Base-by-base conservation (phyloP, 2,329 filamentous ascomycete species). In the Arthrinium phaeospermum region DNA sequence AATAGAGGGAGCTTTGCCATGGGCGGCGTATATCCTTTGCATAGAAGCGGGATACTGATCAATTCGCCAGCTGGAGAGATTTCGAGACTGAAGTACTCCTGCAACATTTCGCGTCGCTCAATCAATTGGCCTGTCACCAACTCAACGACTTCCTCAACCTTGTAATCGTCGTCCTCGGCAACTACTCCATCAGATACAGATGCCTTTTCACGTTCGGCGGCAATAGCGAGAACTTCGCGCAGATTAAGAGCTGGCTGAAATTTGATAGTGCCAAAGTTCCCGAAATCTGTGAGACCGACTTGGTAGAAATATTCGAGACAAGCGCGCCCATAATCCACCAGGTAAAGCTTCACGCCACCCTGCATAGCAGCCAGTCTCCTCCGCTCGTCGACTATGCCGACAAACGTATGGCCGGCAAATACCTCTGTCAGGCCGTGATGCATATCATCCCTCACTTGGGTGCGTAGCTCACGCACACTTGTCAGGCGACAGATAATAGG, bases 271-370 rank as follows among this genome's bases (percentile, higher is more conserved):
- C 96, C 96, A 78, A 98, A 98, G 80, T 99, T 99, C 1, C 93
- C 94, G 82, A 99, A 99, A 79, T 99, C 95, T 0, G 95, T 97
- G 47, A 99, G 88, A 0, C 95, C 96, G 27, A 98, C 85, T 83
- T 99, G 96, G 83, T 99, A 99, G 81, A 98, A 97, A 81, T 96
- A 97, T 77, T 98, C 96, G 74, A 91, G 93, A 80, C 91, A 93
- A 1, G 93, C 85, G 80, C 96, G 91, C 14, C 95, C 96, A 79
- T 99, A 99, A 82, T 99, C 96, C 70, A 99, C 88, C 30, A 99
- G 89, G 81, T 93, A 98, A 10, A 99, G 88, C 80, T 95, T 97
- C 12, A 98, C 93, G 19, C 96, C 96, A 47, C 94, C 92, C 83
- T 99, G 96, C 49, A 99, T 93, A 22, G 96, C 95, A n/a, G 92